A percentile compares a stretch with the other conserved stretches of the same genome.
Evolutionary conservation across 208 protist species (phyloP).

Genomic region (Leishmania lainsoni): DNA sequence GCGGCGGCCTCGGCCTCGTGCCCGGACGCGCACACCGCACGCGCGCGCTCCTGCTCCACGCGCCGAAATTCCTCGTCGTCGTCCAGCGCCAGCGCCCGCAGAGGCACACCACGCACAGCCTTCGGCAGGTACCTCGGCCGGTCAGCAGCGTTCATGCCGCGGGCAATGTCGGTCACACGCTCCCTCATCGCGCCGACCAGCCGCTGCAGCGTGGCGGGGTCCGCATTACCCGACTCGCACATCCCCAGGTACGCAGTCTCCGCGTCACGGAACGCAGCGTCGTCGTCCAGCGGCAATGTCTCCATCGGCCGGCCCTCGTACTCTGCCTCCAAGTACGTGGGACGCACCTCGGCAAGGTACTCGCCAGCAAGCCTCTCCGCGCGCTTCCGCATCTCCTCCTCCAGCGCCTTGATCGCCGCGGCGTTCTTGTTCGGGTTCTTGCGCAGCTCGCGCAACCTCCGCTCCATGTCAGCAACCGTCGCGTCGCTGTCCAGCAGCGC

Average conservation of each 20-base stretch:
- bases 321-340: slow-evolving; percentile 33
- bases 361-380: slow-evolving; percentile 22
- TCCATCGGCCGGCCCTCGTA: slow-evolving; percentile 43
- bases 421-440: slow-evolving; percentile 41
- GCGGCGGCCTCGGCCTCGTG: slow-evolving; percentile 21
- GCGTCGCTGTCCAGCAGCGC: slow-evolving; percentile 40
- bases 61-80: slow-evolving; percentile 46
- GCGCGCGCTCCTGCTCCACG: slow-evolving; percentile 45
- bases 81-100: slow-evolving; percentile 51
- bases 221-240: slow-evolving; percentile 24
- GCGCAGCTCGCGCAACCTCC: slow-evolving; percentile 41
- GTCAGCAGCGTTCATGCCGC: slow-evolving; percentile 46
- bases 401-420: slow-evolving; percentile 33
- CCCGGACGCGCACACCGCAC: slow-evolving; percentile 31
- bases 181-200: slow-evolving; percentile 39
- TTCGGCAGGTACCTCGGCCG: slow-evolving; percentile 41
- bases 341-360: slow-evolving; percentile 21
- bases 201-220: slow-evolving; percentile 23
- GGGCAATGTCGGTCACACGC: slow-evolving; percentile 48
- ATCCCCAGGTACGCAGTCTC: slow-evolving; percentile 45
- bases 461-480: slow-evolving; percentile 31
- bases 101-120: slow-evolving; percentile 48
- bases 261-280: slow-evolving; percentile 42
- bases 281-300: slow-evolving; percentile 41
- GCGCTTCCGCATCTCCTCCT: slow-evolving; percentile 41